phyloP scores from a whole-genome alignment of 164 flowering plant genomes.

The Macadamia tetraphylla region DNA sequence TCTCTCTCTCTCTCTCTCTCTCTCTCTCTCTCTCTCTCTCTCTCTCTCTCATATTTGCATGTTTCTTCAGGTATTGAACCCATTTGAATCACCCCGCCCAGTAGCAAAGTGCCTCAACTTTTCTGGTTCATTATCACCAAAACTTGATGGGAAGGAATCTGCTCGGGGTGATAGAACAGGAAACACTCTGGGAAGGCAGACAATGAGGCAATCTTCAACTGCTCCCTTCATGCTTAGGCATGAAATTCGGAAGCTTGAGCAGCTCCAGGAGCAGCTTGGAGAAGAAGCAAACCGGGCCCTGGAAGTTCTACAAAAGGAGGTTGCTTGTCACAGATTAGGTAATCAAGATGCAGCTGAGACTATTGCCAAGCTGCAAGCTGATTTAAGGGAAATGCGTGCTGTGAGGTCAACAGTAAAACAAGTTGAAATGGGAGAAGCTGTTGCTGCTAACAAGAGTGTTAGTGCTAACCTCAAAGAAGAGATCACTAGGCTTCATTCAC shows the following conservation, averaged over 20 bases:
- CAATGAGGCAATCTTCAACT: constrained; percentile 83
- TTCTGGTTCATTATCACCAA: constrained; percentile 44
- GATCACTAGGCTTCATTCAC: constrained; percentile 93
- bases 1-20: constrained; percentile 11
- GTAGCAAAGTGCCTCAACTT: constrained; percentile 80
- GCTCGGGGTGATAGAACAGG: constrained; percentile 33
- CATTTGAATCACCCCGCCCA: constrained; percentile 45
- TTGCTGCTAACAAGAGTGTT: constrained; percentile 56
- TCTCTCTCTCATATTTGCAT: neutral
- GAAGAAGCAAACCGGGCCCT: constrained; percentile 95
- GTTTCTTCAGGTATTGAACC: constrained; percentile 35
- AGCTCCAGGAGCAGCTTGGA: constrained; percentile 94
- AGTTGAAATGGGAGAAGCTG: constrained; percentile 38
- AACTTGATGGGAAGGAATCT: constrained; percentile 35
- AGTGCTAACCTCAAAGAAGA: constrained; percentile 92
- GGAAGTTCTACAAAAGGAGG: constrained; percentile 94
- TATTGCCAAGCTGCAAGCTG: constrained; percentile 89
- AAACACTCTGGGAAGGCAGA: constrained; percentile 57
- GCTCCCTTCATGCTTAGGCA: constrained; percentile 91
- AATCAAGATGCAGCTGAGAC: constrained; percentile 99
- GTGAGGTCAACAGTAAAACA: constrained; percentile 37
- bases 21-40: neutral
- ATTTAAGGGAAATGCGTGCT: constrained; percentile 79
- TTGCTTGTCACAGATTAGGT: constrained; percentile 87
- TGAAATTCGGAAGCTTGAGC: constrained; percentile 95